These are phyloP conservation scores for Xylaria flabelliformis DNA, from an alignment of 495 filamentous ascomycete species.

Conservation along the genomic window DNA sequence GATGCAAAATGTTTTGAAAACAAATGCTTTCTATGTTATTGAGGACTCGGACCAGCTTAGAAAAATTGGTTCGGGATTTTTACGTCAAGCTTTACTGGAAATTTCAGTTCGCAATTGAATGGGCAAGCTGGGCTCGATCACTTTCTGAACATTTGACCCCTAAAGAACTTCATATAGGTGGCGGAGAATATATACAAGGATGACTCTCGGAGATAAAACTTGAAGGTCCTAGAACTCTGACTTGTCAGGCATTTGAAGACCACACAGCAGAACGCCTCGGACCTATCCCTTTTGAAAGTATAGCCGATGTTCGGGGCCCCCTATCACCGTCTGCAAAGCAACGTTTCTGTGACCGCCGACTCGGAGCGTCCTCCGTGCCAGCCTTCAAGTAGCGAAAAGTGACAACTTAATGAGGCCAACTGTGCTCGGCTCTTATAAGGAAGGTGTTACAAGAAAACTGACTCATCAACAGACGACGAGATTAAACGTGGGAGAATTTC, in stretches of 20 bases:
- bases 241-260: not conserved
- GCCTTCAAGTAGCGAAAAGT: not conserved
- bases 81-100: too few relatives aligned
- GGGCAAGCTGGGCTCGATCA: too few relatives aligned
- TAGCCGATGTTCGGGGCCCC: not conserved
- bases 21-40: too few relatives aligned
- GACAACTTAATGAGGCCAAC: not conserved
- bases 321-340: not conserved
- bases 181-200: too few relatives aligned
- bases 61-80: too few relatives aligned
- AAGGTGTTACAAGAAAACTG: not conserved
- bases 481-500: slow-evolving; percentile 4
- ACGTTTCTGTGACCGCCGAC: not conserved
- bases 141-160: too few relatives aligned
- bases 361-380: not conserved
- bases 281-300: not conserved
- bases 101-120: too few relatives aligned
- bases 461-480: not conserved
- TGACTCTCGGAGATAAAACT: not conserved
- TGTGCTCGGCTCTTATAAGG: not conserved
- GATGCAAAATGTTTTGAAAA: too few relatives aligned
- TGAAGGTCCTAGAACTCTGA: not conserved
- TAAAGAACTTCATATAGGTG: too few relatives aligned
- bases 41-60: too few relatives aligned
- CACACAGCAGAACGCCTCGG: too few relatives aligned